A percentile compares a stretch with the other conserved stretches of the same genome.
Conservation (phyloP, 2,329 filamentous ascomycete genomes). For the Pestalotiopsis sp. region DNA sequence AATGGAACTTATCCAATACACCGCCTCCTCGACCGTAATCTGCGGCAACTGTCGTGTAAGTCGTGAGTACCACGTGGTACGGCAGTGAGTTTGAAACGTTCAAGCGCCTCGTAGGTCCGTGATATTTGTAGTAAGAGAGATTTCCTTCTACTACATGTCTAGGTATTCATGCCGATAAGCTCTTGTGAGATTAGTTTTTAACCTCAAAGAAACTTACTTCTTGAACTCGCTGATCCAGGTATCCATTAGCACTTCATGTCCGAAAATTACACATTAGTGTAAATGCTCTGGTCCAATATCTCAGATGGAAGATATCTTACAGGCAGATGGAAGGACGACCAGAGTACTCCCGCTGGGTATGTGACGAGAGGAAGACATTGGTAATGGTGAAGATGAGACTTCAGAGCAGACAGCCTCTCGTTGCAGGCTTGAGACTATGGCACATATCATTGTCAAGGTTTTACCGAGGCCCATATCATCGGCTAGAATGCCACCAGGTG, state of each 20-base stretch:
- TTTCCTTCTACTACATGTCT: not conserved
- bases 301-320: not conserved
- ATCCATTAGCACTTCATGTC: not conserved
- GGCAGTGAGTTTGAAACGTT: not conserved
- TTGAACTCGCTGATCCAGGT: constrained; percentile 9
- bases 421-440: not conserved
- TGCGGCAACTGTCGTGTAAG: not conserved
- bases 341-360: not conserved
- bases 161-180: not conserved
- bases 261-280: not conserved
- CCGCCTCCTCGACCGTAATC: not conserved
- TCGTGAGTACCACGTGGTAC: constrained; percentile 6
- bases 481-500: constrained; percentile 9
- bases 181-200: not conserved
- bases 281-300: not conserved
- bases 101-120: not conserved
- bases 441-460: not conserved
- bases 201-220: not conserved
- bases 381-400: not conserved
- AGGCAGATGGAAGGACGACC: constrained; percentile 3
- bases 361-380: not conserved
- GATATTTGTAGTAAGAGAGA: constrained; percentile 2
- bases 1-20: not conserved
- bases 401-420: no score
- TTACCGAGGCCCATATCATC: constrained; percentile 10